Conservation (phyloP, 2,329 filamentous ascomycete species). For the Epichloe hybrida region DNA sequence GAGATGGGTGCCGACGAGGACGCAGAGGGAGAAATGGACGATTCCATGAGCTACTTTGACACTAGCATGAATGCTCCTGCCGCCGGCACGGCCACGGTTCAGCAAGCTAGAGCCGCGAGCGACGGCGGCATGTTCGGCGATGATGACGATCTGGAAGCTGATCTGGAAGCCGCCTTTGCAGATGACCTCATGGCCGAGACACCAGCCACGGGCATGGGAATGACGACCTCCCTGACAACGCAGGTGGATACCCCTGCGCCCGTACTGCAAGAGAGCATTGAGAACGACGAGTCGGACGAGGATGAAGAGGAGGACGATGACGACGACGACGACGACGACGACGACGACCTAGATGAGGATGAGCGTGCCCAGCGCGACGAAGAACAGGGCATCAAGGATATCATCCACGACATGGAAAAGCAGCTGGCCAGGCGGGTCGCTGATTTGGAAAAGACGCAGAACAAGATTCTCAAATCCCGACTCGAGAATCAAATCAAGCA, state of each 20-base stretch:
- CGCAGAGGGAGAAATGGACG: slow-evolving; percentile 32
- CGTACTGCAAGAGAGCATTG: slow-evolving; percentile 29
- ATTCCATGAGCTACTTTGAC: slow-evolving; percentile 27
- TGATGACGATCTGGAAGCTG: slow-evolving; percentile 40
- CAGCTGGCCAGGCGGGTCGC: slow-evolving; percentile 32
- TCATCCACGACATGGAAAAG: slow-evolving; percentile 39
- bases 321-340: slow-evolving; percentile 27
- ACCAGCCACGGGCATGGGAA: slow-evolving; percentile 28
- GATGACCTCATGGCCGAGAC: slow-evolving; percentile 27
- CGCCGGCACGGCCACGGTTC: too few species aligned
- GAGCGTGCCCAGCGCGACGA: slow-evolving; percentile 35
- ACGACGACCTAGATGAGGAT: slow-evolving; percentile 32
- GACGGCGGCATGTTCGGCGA: slow-evolving; percentile 14
- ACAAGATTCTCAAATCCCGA: slow-evolving; percentile 36
- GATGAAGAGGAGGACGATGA: slow-evolving; percentile 31
- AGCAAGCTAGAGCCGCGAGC: slow-evolving; percentile 1
- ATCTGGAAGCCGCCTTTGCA: slow-evolving; percentile 41
- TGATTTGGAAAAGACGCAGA: slow-evolving; percentile 29
- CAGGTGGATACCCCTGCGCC: slow-evolving; percentile 31
- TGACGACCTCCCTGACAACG: slow-evolving; percentile 31
- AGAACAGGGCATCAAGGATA: slow-evolving; percentile 40
- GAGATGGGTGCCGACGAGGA: slow-evolving; percentile 32
- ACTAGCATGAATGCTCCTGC: slow-evolving; percentile 15
- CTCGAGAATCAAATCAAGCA: slow-evolving; percentile 36
- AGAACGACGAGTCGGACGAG: slow-evolving; percentile 27